Base-by-base conservation (phyloP, 2,329 filamentous ascomycete species). In the Aspergillus fischeri region DNA sequence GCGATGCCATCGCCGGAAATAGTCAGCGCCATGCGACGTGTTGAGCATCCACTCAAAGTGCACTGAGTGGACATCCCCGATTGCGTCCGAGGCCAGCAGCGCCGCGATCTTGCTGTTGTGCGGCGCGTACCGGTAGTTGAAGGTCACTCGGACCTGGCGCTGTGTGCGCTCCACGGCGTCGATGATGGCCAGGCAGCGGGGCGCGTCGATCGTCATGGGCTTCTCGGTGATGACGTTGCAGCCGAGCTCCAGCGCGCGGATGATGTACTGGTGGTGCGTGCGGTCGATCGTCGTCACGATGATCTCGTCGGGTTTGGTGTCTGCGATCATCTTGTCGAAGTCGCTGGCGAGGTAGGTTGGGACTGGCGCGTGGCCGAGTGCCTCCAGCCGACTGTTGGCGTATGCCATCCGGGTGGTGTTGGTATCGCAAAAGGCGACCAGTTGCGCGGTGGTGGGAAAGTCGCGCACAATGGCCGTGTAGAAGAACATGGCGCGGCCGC, bases 41-140 rank as follows among this genome's bases (percentile, higher is more conserved):
- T 86, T 83, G 49, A 86, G 79, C 73, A 85, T 78, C 84, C 84
- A 86, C 69, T 86, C 83, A 55, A 86, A 85, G 65, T 86, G 83
- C 24, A 86, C 80, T 7, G 79, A 81, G 2, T 80, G 81, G 2
- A 86, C 80, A 9, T 72, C 74, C 0, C 84, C 84, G 56, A 87
- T 84, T 1, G 80, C 81, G 0, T 82, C 82, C 0, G 80, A 77
- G 2, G 72, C 76, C 3, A 86, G 62, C 0, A 86, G 62, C 66
- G 84, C 79, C 58, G 77, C 80, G 1, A 86, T 76, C 59, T 81
- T 83, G 14, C 83, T 86, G 69, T 86, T 85, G 70, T 86, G 84
- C n/a, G 84, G 84, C 42, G 83, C 83, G 64, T 86, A 86, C 24
- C 84, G 80, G 71, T 86, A 86, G 72, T 87, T 86, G 76, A 86